Evolutionary conservation across 345 rosid species (phyloP), one percentile per base, ranked within the genome.

Genomic region (Acer campestre): DNA sequence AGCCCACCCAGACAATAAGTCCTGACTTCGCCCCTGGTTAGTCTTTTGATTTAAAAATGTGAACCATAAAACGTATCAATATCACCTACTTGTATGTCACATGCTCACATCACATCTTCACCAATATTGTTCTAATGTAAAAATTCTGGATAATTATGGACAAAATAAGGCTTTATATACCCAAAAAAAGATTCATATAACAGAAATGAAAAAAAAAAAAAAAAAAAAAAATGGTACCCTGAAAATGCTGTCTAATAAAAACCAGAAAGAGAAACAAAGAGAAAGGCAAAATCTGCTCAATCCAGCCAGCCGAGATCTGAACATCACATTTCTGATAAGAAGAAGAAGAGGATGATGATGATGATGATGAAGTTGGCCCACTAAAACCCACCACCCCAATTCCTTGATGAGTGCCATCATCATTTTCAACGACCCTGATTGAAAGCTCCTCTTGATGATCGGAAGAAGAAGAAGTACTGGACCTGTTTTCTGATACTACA

Each of bases 251-350:
- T 80, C 99, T 95, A 75, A 97, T 94, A 81, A 97, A 96, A 77
- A 94, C 98, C 46, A 97, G 95, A 88, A 97, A 81, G 46, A 97
- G 94, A 84, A 97, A 98, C 91, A 97, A 83, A 75, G 98, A 94
- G 62, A 97, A 94, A 9, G 99, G 99, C 29, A 97, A 94, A 73
- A 94, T 86, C 84, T 97, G 99, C 88, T 97, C 99, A 74, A 97
- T 88, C 98, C 97, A 97, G 71, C 99, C 88, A 0, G 99, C 98
- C 79, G 95, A 97, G 78, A 94, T 97, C 89, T 94, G 99, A 79
- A 97, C 93, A 82, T 97, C 99, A 84, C 94, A 94, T 85, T 98
- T 92, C 86, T 94, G 99, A 80, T 94, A 90, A 62, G 98, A 88
- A 13, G 98, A 90, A 82, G 62, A 58, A 20, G 61, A n/a, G n/a